Evolutionary conservation across 1,139 yeast species (phyloP).

Genomic region (Suhomyces yuchorum): DNA sequence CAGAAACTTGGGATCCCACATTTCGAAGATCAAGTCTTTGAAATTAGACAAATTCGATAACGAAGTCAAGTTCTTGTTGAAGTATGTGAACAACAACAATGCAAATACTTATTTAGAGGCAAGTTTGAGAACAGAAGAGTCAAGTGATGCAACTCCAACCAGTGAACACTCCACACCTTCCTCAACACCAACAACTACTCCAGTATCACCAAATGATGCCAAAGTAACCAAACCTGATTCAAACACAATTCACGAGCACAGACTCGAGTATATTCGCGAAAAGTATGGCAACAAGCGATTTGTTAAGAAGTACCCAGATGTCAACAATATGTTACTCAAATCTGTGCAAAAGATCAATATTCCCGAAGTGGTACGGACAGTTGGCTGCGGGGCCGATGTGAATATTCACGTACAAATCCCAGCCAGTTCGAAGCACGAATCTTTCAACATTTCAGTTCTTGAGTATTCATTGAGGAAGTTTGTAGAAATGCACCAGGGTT

Average conservation of each 20-base stretch:
- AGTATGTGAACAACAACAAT: slow-evolving; percentile 41
- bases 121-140: slow-evolving; percentile 13
- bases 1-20: slow-evolving; percentile 53
- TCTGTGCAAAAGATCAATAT: slow-evolving; percentile 56
- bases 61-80: slow-evolving; percentile 43
- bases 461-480: slow-evolving; percentile 63
- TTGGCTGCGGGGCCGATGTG: slow-evolving; percentile 54
- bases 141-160: background rate
- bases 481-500: slow-evolving; percentile 27
- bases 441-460: slow-evolving; percentile 45
- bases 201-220: slow-evolving; percentile 3
- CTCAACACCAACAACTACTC: slow-evolving; percentile 1
- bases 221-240: slow-evolving; percentile 17
- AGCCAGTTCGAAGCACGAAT: slow-evolving; percentile 23
- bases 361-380: slow-evolving; percentile 44
- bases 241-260: slow-evolving; percentile 42
- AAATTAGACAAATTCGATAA: slow-evolving; percentile 51
- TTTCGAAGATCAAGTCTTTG: slow-evolving; percentile 52
- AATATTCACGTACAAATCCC: slow-evolving; percentile 39
- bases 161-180: background rate
- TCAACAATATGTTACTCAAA: slow-evolving; percentile 35
- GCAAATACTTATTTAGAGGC: slow-evolving; percentile 45
- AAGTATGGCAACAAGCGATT: slow-evolving; percentile 53
- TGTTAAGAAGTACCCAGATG: slow-evolving; percentile 27
- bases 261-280: slow-evolving; percentile 46